Percentiles rank a stretch among this genome's conserved stretches.
phyloP scores from a whole-genome alignment of 257 asterid species.

The Nicotiana attenuata region DNA sequence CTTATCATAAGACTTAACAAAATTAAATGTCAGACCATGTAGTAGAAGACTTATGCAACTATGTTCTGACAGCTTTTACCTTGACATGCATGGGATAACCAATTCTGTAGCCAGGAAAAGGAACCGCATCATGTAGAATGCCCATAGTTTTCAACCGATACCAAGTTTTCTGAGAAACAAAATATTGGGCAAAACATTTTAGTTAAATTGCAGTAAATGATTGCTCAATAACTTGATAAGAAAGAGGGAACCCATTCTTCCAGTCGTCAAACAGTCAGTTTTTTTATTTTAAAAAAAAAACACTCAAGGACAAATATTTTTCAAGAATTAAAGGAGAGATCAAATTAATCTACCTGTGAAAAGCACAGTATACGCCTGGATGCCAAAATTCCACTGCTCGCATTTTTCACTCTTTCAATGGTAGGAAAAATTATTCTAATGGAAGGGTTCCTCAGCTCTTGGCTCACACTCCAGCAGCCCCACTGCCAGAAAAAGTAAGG shows the following conservation, averaged over 20 bases:
- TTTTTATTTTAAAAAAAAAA: no score
- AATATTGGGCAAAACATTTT: neutral
- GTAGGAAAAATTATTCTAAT: conserved; percentile 66
- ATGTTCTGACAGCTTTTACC: conserved; percentile 34
- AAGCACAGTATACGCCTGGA: conserved; percentile 72
- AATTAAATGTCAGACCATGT: neutral
- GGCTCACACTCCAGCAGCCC: conserved; percentile 95
- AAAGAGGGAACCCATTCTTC: neutral
- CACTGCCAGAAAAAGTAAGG: conserved; percentile 48
- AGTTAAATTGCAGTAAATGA: neutral
- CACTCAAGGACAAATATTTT: neutral
- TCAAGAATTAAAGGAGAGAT: neutral
- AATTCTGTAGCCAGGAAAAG: conserved; percentile 48
- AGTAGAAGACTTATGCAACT: neutral
- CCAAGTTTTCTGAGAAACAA: conserved; percentile 76
- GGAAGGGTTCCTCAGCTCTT: conserved; percentile 74
- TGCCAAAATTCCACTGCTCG: conserved; percentile 54
- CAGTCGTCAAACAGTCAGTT: neutral
- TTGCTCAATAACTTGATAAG: neutral
- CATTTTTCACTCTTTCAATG: conserved; percentile 73
- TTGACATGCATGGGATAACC: conserved; percentile 91
- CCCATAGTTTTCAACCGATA: conserved; percentile 60
- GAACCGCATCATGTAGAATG: conserved; percentile 80
- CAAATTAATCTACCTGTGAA: conserved; percentile 54
- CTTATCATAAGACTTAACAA: neutral